These are phyloP conservation scores for Colletotrichum liaoningense DNA, from an alignment of 2,329 filamentous ascomycete species.

Conservation along the genomic window DNA sequence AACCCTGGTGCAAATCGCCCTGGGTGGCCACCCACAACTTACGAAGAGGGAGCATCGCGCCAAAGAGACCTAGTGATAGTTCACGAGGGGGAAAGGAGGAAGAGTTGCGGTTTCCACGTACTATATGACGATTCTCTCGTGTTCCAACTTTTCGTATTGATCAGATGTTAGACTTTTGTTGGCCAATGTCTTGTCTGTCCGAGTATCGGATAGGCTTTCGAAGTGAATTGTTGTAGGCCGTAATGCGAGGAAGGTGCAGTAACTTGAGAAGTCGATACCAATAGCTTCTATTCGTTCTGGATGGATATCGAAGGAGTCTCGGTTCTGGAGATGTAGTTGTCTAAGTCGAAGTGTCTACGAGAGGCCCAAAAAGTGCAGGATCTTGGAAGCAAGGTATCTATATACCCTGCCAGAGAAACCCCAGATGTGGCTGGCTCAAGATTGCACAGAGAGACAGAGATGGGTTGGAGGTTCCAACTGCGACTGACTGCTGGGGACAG, in stretches of 20 bases:
- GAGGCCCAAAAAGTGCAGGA: slow-evolving; percentile 42
- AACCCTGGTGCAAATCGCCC: slow-evolving; percentile 21
- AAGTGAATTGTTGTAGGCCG: background rate
- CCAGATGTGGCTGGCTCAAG: slow-evolving; percentile 43
- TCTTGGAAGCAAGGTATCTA: slow-evolving; percentile 48
- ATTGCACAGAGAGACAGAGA: slow-evolving; percentile 45
- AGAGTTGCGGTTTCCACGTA: background rate
- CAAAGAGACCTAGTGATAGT: background rate
- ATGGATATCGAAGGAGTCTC: background rate
- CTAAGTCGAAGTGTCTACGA: slow-evolving; percentile 29
- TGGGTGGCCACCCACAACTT: background rate
- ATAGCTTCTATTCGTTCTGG: background rate
- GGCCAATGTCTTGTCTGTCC: background rate
- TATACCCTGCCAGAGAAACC: slow-evolving; percentile 45
- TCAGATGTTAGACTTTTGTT: background rate
- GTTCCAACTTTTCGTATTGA: background rate
- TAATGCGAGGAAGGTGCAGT: background rate
- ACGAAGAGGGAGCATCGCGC: background rate
- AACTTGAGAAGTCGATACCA: background rate
- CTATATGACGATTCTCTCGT: background rate
- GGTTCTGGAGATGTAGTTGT: slow-evolving; percentile 2
- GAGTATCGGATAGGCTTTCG: background rate
- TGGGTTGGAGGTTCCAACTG: slow-evolving; percentile 38
- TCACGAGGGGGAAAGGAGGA: background rate
- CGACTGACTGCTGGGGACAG: slow-evolving; percentile 27